Base-by-base conservation (phyloP, 768 basidiomycete genomes). In the Pleurotus sapidus region DNA sequence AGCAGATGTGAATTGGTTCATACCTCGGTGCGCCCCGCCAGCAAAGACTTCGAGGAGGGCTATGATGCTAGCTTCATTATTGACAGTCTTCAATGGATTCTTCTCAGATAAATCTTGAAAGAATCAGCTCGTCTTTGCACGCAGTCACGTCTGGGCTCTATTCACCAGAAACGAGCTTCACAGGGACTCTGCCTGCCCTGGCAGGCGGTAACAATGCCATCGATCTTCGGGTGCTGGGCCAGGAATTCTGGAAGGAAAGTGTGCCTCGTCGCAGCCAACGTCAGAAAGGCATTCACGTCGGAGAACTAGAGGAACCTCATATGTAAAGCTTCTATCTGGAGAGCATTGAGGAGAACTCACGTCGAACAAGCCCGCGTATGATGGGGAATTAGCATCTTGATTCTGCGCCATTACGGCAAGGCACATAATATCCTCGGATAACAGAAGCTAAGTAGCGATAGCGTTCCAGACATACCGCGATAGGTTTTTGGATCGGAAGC, bases 251-350 rank as follows among this genome's bases (percentile, higher is more conserved):
- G 76, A 20, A 74, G 69, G 40, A 88, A 76, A 3, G 86, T 88
- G 65, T 92, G 89, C 46, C 86, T 75, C 3, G 89, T 92, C 5
- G 91, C 90, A 8, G 91, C 91, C 46, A 93, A 74, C 3, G 89
- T 90, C 58, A 93, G 70, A 65, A 93, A 93, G n/a, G 91, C 89
- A 66, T 93, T 93, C 9, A 93, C 88, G 66, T 93, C 91, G 15
- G 91, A 86, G 63, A 83, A 92, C 91, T 93, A 37, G 6, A 39
- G 46, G 39, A 23, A 38, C 38, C 47, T 6, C 18, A 14, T 18
- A 30, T 53, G 30, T 18, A 11, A 11, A 5, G 7, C 37, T 40
- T 25, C 15, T 59, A 49, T 57, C n/a, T 59, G 38, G 37, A n/a
- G 37, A 45, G 0, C 37, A 59, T 39, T 14, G 6, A 45, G 12